Evolutionary conservation across 2,329 filamentous ascomycete species (phyloP).

Genomic region (Trematosphaeria pertusa): DNA sequence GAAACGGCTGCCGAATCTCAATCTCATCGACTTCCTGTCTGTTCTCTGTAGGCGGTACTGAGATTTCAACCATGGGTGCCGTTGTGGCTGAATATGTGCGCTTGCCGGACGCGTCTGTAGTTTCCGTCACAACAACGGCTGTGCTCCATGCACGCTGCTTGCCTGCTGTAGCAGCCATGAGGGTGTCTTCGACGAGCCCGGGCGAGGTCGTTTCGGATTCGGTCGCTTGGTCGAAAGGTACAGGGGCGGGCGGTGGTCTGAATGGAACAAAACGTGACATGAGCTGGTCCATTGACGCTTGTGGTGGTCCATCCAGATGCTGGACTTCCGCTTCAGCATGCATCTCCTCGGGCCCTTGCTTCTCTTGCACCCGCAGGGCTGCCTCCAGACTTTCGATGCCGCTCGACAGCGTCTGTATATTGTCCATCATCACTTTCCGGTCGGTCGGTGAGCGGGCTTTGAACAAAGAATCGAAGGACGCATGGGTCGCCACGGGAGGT

Average conservation of each 20-base stretch:
- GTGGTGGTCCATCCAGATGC: constrained; percentile 44
- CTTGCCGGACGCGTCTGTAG: constrained; percentile 57
- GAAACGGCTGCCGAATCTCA: constrained; percentile 59
- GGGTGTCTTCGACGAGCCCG: constrained; percentile 21
- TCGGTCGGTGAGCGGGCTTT: constrained; percentile 58
- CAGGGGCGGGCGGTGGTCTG: constrained; percentile 80
- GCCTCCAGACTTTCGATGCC: constrained; percentile 50
- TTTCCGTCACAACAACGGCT: constrained; percentile 61
- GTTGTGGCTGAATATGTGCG: constrained; percentile 60
- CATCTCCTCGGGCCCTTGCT: constrained; percentile 47
- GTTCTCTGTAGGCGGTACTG: constrained; percentile 23
- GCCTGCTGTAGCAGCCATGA: constrained; percentile 35
- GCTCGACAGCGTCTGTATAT: constrained; percentile 55
- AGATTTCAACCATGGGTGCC: constrained; percentile 55
- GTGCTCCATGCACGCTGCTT: constrained; percentile 51
- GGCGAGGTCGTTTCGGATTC: constrained; percentile 23
- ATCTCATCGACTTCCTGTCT: constrained; percentile 48
- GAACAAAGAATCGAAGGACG: constrained; percentile 87
- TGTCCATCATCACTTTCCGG: constrained; percentile 55
- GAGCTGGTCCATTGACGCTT: constrained; percentile 48
- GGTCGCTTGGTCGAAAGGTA: constrained; percentile 57
- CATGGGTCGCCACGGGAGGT: constrained; percentile 72
- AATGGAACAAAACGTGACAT: constrained; percentile 73
- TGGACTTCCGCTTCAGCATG: constrained; percentile 42
- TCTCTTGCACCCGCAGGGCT: constrained; percentile 39